Conservation (phyloP, 1,284 basidiomycete genomes). For the Tremellales sp. region DNA sequence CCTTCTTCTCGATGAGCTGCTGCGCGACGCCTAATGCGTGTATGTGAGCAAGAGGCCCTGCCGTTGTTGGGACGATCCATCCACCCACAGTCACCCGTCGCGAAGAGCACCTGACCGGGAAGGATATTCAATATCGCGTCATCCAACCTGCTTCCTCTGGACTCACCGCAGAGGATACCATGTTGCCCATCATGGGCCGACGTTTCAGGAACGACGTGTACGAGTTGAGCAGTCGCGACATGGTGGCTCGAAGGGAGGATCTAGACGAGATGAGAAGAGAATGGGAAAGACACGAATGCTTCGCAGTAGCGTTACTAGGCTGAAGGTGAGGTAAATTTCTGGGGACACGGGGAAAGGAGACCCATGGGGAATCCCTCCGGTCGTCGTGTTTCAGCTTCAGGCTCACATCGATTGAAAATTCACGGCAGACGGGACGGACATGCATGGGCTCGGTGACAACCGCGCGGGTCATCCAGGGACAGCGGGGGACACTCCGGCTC, state of each 20-base stretch:
- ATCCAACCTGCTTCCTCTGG: background rate
- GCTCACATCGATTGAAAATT: no score
- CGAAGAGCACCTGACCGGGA: conserved; percentile 46
- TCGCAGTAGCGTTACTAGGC: no score
- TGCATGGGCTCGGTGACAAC: no score
- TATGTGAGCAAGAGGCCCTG: background rate
- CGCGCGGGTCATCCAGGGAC: no score
- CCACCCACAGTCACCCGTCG: conserved; percentile 48
- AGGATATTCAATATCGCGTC: background rate
- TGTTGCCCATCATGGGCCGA: conserved; percentile 43
- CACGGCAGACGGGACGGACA: no score
- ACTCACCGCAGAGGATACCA: conserved; percentile 45
- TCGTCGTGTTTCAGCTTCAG: no score
- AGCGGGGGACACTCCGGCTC: no score
- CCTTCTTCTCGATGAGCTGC: conserved; percentile 52
- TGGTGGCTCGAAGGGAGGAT: conserved; percentile 20
- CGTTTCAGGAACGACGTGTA: conserved; percentile 40
- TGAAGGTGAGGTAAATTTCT: no score
- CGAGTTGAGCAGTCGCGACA: conserved; percentile 37
- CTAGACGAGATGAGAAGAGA: no score
- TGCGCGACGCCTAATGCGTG: conserved; percentile 48
- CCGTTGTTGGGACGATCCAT: background rate
- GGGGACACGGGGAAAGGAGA: no score
- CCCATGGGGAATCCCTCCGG: no score
- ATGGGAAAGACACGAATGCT: no score